phyloP scores from a whole-genome alignment of 345 rosid genomes.

The Eucalyptus brandiana region DNA sequence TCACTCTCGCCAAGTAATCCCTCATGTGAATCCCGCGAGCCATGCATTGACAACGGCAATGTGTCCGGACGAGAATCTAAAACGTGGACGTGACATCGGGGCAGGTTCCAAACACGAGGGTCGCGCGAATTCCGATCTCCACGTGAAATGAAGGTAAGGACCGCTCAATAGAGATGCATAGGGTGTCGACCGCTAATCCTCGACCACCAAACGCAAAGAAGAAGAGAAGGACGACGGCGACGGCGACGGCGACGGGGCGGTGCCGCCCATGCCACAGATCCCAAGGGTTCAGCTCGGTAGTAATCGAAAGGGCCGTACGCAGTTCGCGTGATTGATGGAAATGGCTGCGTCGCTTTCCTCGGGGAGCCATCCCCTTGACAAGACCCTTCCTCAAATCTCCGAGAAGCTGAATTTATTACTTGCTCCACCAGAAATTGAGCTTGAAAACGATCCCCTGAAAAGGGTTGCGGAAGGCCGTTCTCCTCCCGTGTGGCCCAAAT shows the following conservation, averaged over 20 bases:
- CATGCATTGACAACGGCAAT: neutral
- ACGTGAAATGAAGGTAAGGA: neutral
- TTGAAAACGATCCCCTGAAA: neutral
- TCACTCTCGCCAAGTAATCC: neutral
- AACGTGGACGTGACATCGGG: neutral
- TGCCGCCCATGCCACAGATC: neutral
- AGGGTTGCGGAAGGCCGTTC: neutral
- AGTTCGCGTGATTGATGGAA: neutral
- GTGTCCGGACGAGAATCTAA: neutral
- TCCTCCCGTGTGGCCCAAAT: rapidly evolving
- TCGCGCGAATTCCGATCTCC: neutral
- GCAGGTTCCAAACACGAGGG: neutral
- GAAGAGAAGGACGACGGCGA: neutral
- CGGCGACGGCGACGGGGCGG: neutral
- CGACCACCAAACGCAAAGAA: neutral
- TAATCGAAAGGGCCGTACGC: neutral
- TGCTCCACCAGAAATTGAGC: neutral
- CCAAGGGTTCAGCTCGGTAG: neutral
- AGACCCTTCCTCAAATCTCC: neutral
- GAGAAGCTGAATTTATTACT: neutral
- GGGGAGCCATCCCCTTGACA: neutral
- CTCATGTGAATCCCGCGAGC: neutral
- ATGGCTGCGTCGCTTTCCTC: neutral
- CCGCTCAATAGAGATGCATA: neutral
- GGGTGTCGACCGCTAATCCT: neutral